Evolutionary conservation across 164 flowering plant species (phyloP).

Genomic region (Liquidambar formosana): DNA sequence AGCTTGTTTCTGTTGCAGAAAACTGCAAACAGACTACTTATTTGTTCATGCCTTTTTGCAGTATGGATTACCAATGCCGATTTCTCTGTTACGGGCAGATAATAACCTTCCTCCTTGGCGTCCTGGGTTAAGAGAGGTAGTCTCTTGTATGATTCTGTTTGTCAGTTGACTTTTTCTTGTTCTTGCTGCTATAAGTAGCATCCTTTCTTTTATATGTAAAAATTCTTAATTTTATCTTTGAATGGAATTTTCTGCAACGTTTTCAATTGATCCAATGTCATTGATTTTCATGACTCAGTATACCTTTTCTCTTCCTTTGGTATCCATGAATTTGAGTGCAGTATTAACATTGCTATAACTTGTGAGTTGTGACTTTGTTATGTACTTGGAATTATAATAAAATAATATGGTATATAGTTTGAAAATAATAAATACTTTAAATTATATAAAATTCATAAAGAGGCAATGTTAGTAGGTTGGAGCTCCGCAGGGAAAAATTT

Average conservation of each 20-base stretch:
- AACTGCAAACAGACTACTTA: background rate
- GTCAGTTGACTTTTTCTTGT: background rate
- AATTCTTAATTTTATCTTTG: background rate
- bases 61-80: constrained; percentile 87
- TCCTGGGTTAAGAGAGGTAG: constrained; percentile 81
- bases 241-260: too few species aligned
- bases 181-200: background rate
- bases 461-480: background rate
- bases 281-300: too few species aligned
- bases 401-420: background rate
- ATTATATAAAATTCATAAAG: background rate
- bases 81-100: constrained; percentile 85
- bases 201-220: background rate
- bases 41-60: constrained; percentile 35
- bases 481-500: too few species aligned
- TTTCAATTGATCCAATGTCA: too few species aligned
- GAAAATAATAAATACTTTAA: background rate
- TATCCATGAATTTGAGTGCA: background rate
- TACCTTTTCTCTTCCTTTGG: background rate
- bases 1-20: background rate
- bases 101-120: constrained; percentile 99
- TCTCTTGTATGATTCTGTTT: background rate
- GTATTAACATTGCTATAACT: background rate
- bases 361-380: background rate
- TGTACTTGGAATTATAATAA: too few species aligned